Evolutionary conservation across 2,329 filamentous ascomycete species (phyloP).

Genomic region (Apiospora koreana): DNA sequence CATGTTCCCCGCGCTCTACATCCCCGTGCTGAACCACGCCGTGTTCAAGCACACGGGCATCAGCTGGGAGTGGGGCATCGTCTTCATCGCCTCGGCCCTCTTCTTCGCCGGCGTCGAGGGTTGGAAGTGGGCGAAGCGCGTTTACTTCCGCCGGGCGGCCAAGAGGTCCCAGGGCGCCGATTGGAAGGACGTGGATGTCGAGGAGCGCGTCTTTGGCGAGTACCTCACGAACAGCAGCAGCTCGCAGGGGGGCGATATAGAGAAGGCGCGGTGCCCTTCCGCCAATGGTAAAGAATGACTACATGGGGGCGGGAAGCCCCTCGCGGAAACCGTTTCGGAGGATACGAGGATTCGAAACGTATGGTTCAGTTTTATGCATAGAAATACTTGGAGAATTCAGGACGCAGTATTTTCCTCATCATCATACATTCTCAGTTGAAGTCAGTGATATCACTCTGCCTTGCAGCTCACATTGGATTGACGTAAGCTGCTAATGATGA

Average conservation of each 20-base stretch:
- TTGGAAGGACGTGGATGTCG: conserved; percentile 41
- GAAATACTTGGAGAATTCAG: no score
- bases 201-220: conserved; percentile 41
- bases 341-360: no score
- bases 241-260: not conserved
- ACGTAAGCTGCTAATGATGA: no score
- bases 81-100: conserved; percentile 52
- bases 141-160: conserved; percentile 35
- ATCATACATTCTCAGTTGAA: no score
- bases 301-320: conserved; percentile 26
- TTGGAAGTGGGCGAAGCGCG: conserved; percentile 61
- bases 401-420: no score
- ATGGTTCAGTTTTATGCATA: no score
- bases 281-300: conserved; percentile 20
- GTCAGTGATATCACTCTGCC: no score
- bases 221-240: conserved; percentile 27
- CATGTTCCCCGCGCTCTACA: conserved; percentile 57
- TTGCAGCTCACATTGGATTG: no score
- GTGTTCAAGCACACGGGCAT: conserved; percentile 65
- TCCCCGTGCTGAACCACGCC: conserved; percentile 58
- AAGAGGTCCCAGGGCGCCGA: conserved; percentile 25
- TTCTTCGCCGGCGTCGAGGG: conserved; percentile 60
- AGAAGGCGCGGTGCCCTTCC: not conserved
- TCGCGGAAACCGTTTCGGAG: not conserved
- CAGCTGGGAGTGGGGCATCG: conserved; percentile 64